A percentile compares a stretch with the other conserved stretches of the same genome.
Conservation (phyloP, 2,329 filamentous ascomycete species). For the Stylonectria norvegica region DNA sequence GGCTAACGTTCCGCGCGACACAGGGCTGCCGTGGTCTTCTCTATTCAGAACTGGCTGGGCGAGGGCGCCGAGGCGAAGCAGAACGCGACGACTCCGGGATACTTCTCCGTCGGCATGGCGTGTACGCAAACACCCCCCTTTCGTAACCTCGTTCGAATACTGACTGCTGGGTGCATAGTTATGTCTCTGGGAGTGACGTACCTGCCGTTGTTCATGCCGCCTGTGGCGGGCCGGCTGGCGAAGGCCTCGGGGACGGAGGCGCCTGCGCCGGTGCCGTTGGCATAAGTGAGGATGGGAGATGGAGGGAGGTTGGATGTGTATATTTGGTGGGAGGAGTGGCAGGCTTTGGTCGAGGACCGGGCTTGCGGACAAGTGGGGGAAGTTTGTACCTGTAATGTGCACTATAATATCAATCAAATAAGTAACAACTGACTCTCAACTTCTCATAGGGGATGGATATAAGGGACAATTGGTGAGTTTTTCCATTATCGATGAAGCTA, state of each 20-base stretch:
- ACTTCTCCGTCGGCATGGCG: slow-evolving; percentile 75
- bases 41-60: slow-evolving; percentile 72
- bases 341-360: not conserved
- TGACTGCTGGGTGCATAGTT: too few species aligned
- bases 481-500: too few species aligned
- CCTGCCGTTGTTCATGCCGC: slow-evolving; percentile 49
- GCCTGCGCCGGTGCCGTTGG: slow-evolving; percentile 25
- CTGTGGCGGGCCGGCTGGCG: slow-evolving; percentile 26
- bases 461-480: too few species aligned
- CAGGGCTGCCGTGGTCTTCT: slow-evolving; percentile 71
- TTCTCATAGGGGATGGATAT: too few species aligned
- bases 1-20: slow-evolving; percentile 24
- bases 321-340: not conserved
- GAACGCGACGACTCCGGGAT: slow-evolving; percentile 62
- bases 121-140: slow-evolving; percentile 46
- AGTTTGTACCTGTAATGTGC: not conserved
- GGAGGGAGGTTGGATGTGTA: not conserved
- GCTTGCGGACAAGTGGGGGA: too few species aligned
- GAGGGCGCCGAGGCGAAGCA: slow-evolving; percentile 67
- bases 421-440: too few species aligned
- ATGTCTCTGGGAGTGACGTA: slow-evolving; percentile 57
- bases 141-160: too few species aligned
- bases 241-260: slow-evolving; percentile 33
- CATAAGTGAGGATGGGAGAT: slow-evolving; percentile 12
- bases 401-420: not conserved